Conservation (phyloP, 2,329 filamentous ascomycete species). For the Paraphoma sp. region DNA sequence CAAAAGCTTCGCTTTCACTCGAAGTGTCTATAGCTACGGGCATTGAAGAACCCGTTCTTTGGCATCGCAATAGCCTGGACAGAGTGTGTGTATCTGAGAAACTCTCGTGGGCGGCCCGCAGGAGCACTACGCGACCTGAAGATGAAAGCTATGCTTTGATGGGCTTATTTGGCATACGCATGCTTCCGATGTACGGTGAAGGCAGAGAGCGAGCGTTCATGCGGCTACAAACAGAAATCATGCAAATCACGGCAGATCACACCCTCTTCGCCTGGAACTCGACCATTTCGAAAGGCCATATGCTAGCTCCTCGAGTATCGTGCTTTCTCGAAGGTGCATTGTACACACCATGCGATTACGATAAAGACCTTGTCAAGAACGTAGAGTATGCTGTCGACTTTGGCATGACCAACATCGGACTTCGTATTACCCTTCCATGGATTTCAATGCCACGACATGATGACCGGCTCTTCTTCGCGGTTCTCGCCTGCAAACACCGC, state of each 20-base stretch:
- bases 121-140: conserved; percentile 17
- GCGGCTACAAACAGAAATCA: conserved; percentile 19
- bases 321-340: background rate
- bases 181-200: conserved; percentile 34
- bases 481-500: background rate
- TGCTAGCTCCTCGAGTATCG: background rate
- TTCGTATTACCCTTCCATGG: background rate
- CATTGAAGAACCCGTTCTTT: background rate
- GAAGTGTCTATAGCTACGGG: background rate
- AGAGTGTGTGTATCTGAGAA: background rate
- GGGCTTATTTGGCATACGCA: conserved; percentile 30
- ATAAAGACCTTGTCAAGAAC: background rate
- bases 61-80: background rate
- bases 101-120: conserved; percentile 7
- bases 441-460: background rate
- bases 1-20: background rate
- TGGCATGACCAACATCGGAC: background rate
- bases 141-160: conserved; percentile 36
- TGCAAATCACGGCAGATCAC: conserved; percentile 5
- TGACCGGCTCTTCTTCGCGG: background rate
- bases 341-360: background rate
- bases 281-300: background rate
- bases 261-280: conserved; percentile 4
- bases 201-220: conserved; percentile 17
- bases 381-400: background rate